Evolutionary conservation across 1,139 yeast species (phyloP).

Genomic region (Suhomyces terraborum): DNA sequence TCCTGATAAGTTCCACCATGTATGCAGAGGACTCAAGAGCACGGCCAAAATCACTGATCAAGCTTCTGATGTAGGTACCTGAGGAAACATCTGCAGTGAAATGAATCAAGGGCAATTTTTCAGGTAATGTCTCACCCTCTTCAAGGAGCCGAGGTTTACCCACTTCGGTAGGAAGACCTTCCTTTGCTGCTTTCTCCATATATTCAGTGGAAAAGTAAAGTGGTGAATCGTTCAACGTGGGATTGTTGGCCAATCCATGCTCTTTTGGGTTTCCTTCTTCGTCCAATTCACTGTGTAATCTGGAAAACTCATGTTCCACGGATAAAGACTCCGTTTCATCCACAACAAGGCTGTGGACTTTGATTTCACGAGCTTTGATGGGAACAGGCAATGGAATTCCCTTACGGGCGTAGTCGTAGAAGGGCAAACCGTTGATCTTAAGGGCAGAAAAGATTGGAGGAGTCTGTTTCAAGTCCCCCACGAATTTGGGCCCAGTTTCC

Average conservation of each 20-base stretch:
- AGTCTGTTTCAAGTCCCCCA: conserved; percentile 80
- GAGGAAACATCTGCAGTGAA: conserved; percentile 82
- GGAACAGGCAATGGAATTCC: conserved; percentile 82
- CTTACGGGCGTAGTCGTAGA: conserved; percentile 91
- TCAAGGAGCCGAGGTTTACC: conserved; percentile 29
- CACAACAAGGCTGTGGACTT: conserved; percentile 56
- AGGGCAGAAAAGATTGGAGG: conserved; percentile 96
- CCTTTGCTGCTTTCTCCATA: conserved; percentile 40
- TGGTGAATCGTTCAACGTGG: conserved; percentile 64
- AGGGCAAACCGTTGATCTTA: conserved; percentile 90
- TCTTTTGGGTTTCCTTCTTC: conserved; percentile 55
- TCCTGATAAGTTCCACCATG: conserved; percentile 81
- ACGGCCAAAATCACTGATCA: conserved; percentile 86
- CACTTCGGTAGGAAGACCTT: conserved; percentile 22
- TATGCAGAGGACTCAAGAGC: conserved; percentile 81
- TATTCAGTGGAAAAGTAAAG: conserved; percentile 60
- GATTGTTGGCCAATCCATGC: conserved; percentile 50
- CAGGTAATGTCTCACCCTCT: conserved; percentile 32
- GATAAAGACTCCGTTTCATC: conserved; percentile 54
- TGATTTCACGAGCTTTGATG: conserved; percentile 75
- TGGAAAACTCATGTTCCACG: conserved; percentile 56
- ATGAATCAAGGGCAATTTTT: conserved; percentile 62
- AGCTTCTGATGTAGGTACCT: conserved; percentile 91
- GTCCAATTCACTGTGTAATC: conserved; percentile 52
- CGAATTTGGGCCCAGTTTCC: conserved; percentile 58